These are phyloP conservation scores for Turritis glabra DNA, from an alignment of 345 rosid species.

Conservation along the genomic window DNA sequence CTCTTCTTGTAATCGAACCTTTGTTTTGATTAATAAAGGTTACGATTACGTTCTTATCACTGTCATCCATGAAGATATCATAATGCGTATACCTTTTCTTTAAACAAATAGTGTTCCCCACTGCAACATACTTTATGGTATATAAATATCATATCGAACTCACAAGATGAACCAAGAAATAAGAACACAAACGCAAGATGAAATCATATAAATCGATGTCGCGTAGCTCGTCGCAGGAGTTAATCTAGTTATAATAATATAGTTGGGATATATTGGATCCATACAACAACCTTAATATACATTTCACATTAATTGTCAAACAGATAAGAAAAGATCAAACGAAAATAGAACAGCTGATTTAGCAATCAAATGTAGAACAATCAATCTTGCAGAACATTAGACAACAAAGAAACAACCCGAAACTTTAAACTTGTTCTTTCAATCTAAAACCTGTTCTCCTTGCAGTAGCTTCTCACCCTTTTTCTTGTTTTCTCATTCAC, in stretches of 20 bases:
- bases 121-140: too few relatives aligned
- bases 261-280: not conserved
- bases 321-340: slow-evolving; percentile 16
- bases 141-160: too few relatives aligned
- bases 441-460: slow-evolving; percentile 24
- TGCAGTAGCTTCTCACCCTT: slow-evolving; percentile 19
- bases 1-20: too few relatives aligned
- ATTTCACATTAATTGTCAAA: slow-evolving; percentile 32
- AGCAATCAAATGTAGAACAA: slow-evolving; percentile 33
- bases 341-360: slow-evolving; percentile 12
- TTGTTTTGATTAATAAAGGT: too few relatives aligned
- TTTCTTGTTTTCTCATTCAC: slow-evolving; percentile 26
- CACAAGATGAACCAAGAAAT: not conserved
- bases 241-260: not conserved
- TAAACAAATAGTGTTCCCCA: too few relatives aligned
- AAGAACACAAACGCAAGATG: not conserved
- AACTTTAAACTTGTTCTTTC: slow-evolving; percentile 6
- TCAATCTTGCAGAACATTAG: slow-evolving; percentile 15
- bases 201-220: not conserved
- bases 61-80: too few relatives aligned
- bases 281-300: slow-evolving; percentile 26
- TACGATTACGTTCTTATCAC: too few relatives aligned
- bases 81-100: too few relatives aligned
- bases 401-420: not conserved
- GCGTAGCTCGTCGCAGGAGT: not conserved